Base-by-base conservation (phyloP, 2,329 filamentous ascomycete species). In the Curvularia hawaiiensis region DNA sequence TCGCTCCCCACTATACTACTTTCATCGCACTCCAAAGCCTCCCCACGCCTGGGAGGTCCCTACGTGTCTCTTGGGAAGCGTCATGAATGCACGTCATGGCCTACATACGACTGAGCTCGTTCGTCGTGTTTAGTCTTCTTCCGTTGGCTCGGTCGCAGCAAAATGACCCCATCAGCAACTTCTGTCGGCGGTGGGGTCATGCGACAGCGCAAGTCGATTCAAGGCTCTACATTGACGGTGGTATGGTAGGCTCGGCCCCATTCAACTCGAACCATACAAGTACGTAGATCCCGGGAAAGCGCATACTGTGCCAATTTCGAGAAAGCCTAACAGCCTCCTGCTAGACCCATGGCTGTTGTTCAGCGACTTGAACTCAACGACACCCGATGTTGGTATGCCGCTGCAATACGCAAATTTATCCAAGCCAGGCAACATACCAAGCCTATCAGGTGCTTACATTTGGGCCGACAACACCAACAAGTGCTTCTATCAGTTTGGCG, bases 401-500 rank as follows among this genome's bases (percentile, higher is more conserved):
- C 77, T 79, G 41, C 78, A 87, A 30, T 79, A 84, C 55, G 79
- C 81, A 38, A 85, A 87, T 55, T 77, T 88, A 9, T 82, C 81
- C 38, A 89, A 88, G 69, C 85, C 86, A 58, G 75, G 75, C 16
- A 79, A 81, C 3, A 78, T 88, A n/a, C 86, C 86, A 0, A 75
- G 77, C 58, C 74, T 83, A 8, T 73, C 75, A 43, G 79, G 81
- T 26, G 80, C 80, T 11, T 69, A 82, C 3, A 74, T 88, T 12
- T 89, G 86, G 86, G 77, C 80, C 8, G 87, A 89, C 68, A 77
- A 81, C 26, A 78, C 85, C 39, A 89, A 89, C 74, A 87, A 88
- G 68, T 79, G 82, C 43, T 81, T 89, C 49, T 88, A 87, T 67
- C 77, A 86, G 2, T 89, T 84, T 65, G 87, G 86, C 11, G 87